phyloP scores from a whole-genome alignment of 371 early-diverging fungal genomes.

The Mucor plumbeus region DNA sequence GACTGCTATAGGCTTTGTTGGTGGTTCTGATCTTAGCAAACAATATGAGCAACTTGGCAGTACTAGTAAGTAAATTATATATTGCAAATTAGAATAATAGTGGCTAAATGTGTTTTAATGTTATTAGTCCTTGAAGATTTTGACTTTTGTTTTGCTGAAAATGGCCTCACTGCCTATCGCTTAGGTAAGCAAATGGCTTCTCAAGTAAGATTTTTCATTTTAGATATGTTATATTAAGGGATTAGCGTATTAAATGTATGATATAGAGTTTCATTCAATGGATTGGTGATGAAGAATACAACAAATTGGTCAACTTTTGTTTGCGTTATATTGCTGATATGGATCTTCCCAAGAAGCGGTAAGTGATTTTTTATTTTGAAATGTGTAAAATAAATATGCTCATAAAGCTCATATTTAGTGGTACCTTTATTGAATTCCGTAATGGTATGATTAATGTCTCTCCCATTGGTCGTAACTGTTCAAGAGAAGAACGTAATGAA shows the following conservation, averaged over 20 bases:
- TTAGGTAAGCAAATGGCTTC: conserved; percentile 76
- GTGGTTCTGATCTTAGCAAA: conserved; percentile 97
- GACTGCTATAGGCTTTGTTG: conserved; percentile 98
- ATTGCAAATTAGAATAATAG: neutral
- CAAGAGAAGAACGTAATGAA: conserved; percentile 89
- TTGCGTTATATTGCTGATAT: conserved; percentile 95
- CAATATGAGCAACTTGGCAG: conserved; percentile 98
- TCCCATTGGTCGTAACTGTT: conserved; percentile 99
- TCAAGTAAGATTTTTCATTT: conserved; percentile 54
- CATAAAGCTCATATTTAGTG: conserved; percentile 58
- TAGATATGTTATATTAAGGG: neutral
- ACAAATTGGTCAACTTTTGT: conserved; percentile 92
- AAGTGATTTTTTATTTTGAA: conserved; percentile 18
- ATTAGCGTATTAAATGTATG: neutral
- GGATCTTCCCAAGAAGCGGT: conserved; percentile 96
- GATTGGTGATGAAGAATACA: conserved; percentile 98
- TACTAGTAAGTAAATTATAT: conserved; percentile 58
- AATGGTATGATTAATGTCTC: conserved; percentile 99
- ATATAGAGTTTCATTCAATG: conserved; percentile 89
- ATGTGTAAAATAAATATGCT: neutral
- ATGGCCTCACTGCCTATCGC: conserved; percentile 97
- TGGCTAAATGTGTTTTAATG: neutral
- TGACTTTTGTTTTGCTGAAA: conserved; percentile 99
- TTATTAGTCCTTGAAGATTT: conserved; percentile 78
- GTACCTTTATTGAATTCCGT: conserved; percentile 99